Evolutionary conservation across 164 flowering plant species (phyloP), one percentile per base, ranked within the genome.

Genomic region (Umbilicus rupestris): DNA sequence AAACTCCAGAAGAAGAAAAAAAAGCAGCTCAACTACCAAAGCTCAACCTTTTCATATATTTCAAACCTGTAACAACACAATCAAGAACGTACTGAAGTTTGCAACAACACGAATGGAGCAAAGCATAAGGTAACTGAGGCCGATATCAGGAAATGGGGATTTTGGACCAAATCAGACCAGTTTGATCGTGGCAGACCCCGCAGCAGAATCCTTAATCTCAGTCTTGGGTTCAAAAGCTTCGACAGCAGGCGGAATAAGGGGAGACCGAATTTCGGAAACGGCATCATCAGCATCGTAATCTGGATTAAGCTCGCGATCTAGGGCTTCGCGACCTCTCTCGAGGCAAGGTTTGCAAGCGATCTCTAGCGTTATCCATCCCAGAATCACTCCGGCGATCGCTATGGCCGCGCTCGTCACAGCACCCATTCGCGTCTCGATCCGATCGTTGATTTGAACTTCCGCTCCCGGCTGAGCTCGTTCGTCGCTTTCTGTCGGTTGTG

Each of bases 341-440:
- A 94, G 97, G 70, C 98, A 94, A 35, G 97, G 96, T 78, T 91
- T 90, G 85, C 98, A 94, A 11, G 97, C 98, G 19, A 91, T 77
- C 76, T 94, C 98, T 29, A 94, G 85, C 35, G 98, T 74, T 3
- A 91, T 75, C 98, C 97, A 94, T 1, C 95, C 96, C 41, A 89
- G 70, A 8, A 75, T 78, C 69, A 91, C 67, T 47, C 81, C 98
- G 0, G 81, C 95, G 8, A 94, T 85, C 42, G 97, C 97, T 64
- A 94, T 89, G 71, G 87, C 62, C 20, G 96, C 84, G 68, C 77
- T 78, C 28, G 96, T 89, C 39, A 89, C 39, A 6, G 90, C 97
- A 20, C 82, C 98, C 98, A 91, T 90, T 45, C 47, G 35, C 7
- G 33, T 0, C 19, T 15, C 7, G 60, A 55, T 55, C 60, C 16